Evolutionary conservation across 2,329 filamentous ascomycete genomes (phyloP).

Genomic region (Colletotrichum lini): DNA sequence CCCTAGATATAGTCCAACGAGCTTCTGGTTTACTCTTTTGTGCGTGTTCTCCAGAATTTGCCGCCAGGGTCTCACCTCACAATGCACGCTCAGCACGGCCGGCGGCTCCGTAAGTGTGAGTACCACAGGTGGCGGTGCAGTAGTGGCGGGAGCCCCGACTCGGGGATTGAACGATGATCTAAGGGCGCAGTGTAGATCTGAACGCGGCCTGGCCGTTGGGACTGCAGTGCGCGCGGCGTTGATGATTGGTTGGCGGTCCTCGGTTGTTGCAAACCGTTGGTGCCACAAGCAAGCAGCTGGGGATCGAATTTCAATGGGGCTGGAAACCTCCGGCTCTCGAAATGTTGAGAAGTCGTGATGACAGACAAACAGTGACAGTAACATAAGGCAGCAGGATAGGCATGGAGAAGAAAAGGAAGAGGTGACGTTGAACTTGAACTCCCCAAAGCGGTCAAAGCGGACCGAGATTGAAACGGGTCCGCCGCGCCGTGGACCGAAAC

Average conservation of each 20-base stretch:
- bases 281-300: too few relatives aligned
- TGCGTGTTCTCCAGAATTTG: neutral
- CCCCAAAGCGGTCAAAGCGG: slow-evolving; percentile 10
- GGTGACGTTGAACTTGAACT: slow-evolving; percentile 1
- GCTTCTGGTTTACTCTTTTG: too few relatives aligned
- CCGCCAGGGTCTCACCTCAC: neutral
- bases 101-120: neutral
- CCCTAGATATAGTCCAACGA: too few relatives aligned
- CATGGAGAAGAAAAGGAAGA: neutral
- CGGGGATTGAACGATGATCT: neutral
- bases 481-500: neutral
- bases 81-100: neutral
- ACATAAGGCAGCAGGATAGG: neutral
- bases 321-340: neutral
- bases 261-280: neutral
- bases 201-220: too few relatives aligned
- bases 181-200: neutral
- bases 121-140: neutral
- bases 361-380: neutral
- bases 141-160: neutral
- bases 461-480: neutral
- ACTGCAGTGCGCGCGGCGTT: neutral
- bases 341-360: neutral
- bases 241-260: neutral
- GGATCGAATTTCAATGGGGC: too few relatives aligned